Conservation (phyloP, 148 eudicot genomes). For the Spergularia marina region DNA sequence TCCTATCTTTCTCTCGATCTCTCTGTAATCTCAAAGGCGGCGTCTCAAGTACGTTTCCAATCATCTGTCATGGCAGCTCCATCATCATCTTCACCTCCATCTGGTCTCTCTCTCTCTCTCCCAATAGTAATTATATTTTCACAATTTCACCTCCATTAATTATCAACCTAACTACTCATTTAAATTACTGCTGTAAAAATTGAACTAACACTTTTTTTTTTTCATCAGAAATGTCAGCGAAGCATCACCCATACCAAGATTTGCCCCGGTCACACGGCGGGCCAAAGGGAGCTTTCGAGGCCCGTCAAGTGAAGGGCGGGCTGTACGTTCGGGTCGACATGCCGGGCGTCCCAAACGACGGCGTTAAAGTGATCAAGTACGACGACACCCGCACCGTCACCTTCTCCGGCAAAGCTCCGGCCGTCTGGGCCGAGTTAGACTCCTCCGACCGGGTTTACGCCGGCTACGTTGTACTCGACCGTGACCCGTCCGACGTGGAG, state of each 20-base stretch:
- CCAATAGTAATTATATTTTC: no score
- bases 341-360: conserved; percentile 4
- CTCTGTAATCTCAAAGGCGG: background rate
- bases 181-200: no score
- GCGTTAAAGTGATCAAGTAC: no score
- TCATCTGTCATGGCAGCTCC: no score
- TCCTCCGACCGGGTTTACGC: background rate
- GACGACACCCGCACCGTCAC: no score
- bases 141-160: no score
- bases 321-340: conserved; percentile 13
- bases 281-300: background rate
- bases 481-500: background rate
- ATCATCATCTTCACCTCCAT: no score
- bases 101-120: no score
- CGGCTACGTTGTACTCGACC: background rate
- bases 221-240: background rate
- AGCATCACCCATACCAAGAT: background rate
- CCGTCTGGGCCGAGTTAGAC: background rate
- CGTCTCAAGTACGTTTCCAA: background rate
- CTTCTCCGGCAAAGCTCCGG: background rate
- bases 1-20: background rate
- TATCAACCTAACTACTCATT: no score
- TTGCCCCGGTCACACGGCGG: background rate
- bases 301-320: background rate
- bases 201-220: no score